phyloP scores from a whole-genome alignment of 2,329 filamentous ascomycete species.

The Aspergillus sp. region DNA sequence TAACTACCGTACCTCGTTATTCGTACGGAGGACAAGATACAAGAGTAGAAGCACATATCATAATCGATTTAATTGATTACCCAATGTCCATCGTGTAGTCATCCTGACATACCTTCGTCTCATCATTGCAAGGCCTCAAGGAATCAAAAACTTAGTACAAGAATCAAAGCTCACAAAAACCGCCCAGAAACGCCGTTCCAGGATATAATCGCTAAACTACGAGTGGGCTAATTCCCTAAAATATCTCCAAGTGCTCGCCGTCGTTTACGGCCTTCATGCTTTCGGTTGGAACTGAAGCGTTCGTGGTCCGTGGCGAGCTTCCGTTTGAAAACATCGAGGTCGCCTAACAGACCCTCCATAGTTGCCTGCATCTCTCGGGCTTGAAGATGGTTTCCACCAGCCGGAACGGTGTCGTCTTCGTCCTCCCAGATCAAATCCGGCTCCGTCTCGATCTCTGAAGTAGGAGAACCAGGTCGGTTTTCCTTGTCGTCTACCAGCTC shows the following conservation, averaged over 20 bases:
- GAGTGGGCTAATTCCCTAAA: slow-evolving; percentile 27
- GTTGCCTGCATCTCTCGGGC: slow-evolving; percentile 72
- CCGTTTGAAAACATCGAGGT: slow-evolving; percentile 75
- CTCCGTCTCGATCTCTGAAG: slow-evolving; percentile 31
- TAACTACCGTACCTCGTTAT: too few relatives aligned
- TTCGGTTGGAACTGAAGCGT: slow-evolving; percentile 35
- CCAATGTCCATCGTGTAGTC: slow-evolving; percentile 7
- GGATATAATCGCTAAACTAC: slow-evolving; percentile 3
- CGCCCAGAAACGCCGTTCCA: slow-evolving; percentile 9
- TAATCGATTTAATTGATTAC: slow-evolving; percentile 5
- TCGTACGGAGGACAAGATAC: not conserved
- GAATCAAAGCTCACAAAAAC: slow-evolving; percentile 8
- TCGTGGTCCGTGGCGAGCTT: slow-evolving; percentile 78
- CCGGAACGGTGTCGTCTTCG: slow-evolving; percentile 50
- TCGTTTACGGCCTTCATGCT: slow-evolving; percentile 24
- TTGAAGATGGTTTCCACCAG: slow-evolving; percentile 42
- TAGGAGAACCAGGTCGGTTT: slow-evolving; percentile 30
- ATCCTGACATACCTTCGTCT: slow-evolving; percentile 15
- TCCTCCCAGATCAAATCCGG: slow-evolving; percentile 47
- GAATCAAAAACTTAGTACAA: slow-evolving; percentile 1
- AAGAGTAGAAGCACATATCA: not conserved
- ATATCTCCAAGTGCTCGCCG: slow-evolving; percentile 34
- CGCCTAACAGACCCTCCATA: slow-evolving; percentile 79
- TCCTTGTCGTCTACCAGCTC: slow-evolving; percentile 49
- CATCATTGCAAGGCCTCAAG: slow-evolving; percentile 12